Evolutionary conservation across 164 flowering plant genomes (phyloP).

Genomic region (Pachysandra terminalis): DNA sequence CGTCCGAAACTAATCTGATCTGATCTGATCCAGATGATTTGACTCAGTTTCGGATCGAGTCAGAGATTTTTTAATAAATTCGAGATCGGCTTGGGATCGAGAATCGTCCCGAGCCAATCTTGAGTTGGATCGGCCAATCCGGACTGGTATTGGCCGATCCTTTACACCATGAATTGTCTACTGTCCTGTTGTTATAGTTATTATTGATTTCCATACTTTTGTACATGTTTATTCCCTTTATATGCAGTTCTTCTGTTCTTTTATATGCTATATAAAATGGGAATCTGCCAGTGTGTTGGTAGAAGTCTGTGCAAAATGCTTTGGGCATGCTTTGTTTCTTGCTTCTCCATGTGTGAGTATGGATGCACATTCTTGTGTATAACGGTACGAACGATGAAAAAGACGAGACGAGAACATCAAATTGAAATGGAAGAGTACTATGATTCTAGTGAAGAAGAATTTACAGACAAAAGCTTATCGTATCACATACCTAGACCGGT

Average conservation of each 20-base stretch:
- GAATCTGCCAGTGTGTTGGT: slow-evolving; percentile 39
- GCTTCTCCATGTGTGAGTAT: slow-evolving; percentile 30
- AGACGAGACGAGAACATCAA: slow-evolving; percentile 5
- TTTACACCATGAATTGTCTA: too few relatives aligned
- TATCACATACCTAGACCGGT: slow-evolving; percentile 4
- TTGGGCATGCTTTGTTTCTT: slow-evolving; percentile 35
- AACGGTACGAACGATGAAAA: slow-evolving; percentile 23
- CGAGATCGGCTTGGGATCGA: too few relatives aligned
- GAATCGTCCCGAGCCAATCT: too few relatives aligned
- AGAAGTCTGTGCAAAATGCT: slow-evolving; percentile 29
- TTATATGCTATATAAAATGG: slow-evolving; percentile 42
- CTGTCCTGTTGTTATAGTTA: background rate
- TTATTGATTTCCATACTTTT: background rate
- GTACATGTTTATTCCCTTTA: background rate
- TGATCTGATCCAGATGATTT: too few relatives aligned
- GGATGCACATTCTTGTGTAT: slow-evolving; percentile 35
- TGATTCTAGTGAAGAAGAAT: slow-evolving; percentile 7
- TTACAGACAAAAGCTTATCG: slow-evolving; percentile 13
- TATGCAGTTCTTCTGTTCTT: slow-evolving; percentile 58
- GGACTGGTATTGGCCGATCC: too few relatives aligned
- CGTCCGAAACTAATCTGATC: too few relatives aligned
- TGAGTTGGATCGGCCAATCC: too few relatives aligned
- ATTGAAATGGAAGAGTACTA: slow-evolving; percentile 18
- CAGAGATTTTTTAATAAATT: too few relatives aligned
- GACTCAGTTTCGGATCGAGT: too few relatives aligned